These are phyloP conservation scores for Penicillium pancosmium DNA, from an alignment of 495 filamentous ascomycete genomes.

Conservation along the genomic window DNA sequence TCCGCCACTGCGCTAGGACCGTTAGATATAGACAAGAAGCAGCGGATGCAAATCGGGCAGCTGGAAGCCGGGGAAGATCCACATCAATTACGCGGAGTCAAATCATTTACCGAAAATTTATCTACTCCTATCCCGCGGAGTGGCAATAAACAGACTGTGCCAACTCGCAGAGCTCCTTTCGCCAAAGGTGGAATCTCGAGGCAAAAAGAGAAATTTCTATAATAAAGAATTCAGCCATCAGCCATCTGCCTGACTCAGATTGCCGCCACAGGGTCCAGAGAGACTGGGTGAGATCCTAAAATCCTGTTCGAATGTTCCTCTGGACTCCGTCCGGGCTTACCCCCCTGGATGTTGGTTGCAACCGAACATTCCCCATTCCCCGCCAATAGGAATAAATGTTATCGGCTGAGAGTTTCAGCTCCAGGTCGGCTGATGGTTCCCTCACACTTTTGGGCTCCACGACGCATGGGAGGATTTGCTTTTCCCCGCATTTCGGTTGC, in stretches of 20 bases:
- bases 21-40: neutral
- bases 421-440: neutral
- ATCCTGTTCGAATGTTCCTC: neutral
- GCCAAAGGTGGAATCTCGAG: no score
- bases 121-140: no score
- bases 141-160: no score
- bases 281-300: neutral
- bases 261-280: neutral
- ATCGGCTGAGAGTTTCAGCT: neutral
- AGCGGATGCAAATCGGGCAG: neutral
- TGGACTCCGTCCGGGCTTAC: neutral
- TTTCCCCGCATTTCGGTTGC: conserved; percentile 15
- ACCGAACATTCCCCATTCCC: neutral
- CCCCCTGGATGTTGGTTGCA: conserved; percentile 1
- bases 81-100: neutral
- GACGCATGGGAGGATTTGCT: neutral
- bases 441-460: neutral
- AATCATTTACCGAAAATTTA: no score
- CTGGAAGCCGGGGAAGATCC: neutral
- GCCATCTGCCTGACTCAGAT: neutral
- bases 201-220: neutral
- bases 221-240: neutral
- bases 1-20: neutral
- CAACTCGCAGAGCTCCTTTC: no score
- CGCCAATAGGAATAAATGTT: neutral